Conservation (phyloP, 345 rosid genomes). For the Fremontodendron californicum region DNA sequence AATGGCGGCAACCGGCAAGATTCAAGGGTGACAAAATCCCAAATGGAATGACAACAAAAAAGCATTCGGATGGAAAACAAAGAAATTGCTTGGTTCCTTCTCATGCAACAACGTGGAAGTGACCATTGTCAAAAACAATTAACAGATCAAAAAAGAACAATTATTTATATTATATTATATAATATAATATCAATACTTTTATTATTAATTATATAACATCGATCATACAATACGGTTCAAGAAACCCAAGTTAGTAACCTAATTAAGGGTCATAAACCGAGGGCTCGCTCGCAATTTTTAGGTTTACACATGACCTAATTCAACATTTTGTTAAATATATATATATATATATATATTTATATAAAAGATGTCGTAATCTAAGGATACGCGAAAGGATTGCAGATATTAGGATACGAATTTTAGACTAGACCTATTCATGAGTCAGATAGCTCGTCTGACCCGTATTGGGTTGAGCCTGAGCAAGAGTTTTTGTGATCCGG, state of each 20-base stretch:
- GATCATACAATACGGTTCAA: background rate
- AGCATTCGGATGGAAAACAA: background rate
- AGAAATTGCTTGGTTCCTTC: conserved; percentile 9
- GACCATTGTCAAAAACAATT: no score
- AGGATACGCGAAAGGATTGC: no score
- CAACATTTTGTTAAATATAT: background rate
- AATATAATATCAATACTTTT: background rate
- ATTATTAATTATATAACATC: background rate
- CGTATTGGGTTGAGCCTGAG: no score
- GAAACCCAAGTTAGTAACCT: conserved; percentile 35
- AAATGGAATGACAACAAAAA: background rate
- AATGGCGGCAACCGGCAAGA: background rate
- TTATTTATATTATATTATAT: no score
- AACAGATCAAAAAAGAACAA: no score
- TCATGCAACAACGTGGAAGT: background rate
- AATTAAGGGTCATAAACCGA: conserved; percentile 15
- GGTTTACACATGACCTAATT: conserved; percentile 33
- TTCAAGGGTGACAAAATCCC: background rate
- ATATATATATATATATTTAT: no score
- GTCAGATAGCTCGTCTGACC: no score
- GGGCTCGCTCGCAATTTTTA: background rate
- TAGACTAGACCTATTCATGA: no score
- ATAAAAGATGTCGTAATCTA: no score
- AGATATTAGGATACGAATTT: no score
- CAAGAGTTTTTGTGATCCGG: no score